Conservation (phyloP, 2,329 filamentous ascomycete species). For the Alternaria consortialis region DNA sequence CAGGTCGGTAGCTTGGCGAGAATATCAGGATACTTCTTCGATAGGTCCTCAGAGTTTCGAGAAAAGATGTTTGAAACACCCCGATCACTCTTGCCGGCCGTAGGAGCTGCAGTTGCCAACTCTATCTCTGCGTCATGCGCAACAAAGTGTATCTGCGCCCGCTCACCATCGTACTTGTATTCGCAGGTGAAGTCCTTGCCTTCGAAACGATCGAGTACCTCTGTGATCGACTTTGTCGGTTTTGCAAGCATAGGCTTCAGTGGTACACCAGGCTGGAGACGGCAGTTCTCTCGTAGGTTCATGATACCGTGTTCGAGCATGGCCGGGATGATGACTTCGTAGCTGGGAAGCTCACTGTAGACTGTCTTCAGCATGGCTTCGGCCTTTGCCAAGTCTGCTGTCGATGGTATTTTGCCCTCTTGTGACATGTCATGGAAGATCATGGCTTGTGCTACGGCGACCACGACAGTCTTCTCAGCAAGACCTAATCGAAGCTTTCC, state of each 20-base stretch:
- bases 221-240: constrained; percentile 96
- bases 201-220: constrained; percentile 96
- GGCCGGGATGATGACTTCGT: constrained; percentile 91
- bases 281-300: constrained; percentile 83
- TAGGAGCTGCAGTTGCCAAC: constrained; percentile 66
- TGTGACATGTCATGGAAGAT: constrained; percentile 81
- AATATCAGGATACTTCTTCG: constrained; percentile 97
- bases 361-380: constrained; percentile 89
- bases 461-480: constrained; percentile 90
- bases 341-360: constrained; percentile 94
- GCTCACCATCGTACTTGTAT: constrained; percentile 98
- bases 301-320: constrained; percentile 87
- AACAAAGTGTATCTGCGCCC: constrained; percentile 98
- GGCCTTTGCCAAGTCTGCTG: constrained; percentile 81
- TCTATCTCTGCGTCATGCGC: constrained; percentile 78
- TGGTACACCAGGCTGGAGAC: constrained; percentile 90
- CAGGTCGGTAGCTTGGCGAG: constrained; percentile 85
- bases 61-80: constrained; percentile 95
- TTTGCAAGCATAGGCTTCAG: constrained; percentile 99
- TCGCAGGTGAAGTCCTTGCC: constrained; percentile 96
- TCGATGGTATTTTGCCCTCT: constrained; percentile 74
- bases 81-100: constrained; percentile 71
- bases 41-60: constrained; percentile 94
- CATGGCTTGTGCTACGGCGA: constrained; percentile 87
- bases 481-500: constrained; percentile 92